Conservation (phyloP, 805 yeast genomes). For the Wickerhamomyces queroliae region DNA sequence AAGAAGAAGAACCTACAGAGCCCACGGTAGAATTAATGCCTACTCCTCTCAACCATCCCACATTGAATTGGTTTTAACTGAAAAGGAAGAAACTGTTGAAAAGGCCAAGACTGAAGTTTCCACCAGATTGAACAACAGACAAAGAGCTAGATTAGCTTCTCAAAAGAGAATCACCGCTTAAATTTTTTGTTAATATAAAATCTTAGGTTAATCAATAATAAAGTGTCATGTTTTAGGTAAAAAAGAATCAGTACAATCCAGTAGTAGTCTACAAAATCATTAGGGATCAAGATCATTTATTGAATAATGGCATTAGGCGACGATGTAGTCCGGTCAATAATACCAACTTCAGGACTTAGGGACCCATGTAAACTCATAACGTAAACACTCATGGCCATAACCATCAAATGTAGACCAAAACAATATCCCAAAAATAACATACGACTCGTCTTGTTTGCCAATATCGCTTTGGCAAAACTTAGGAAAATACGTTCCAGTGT, state of each 20-base stretch:
- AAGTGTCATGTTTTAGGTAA: too few species aligned
- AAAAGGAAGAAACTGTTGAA: constrained; percentile 88
- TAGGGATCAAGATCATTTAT: too few species aligned
- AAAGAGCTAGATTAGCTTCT: constrained; percentile 68
- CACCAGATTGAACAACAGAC: constrained; percentile 32
- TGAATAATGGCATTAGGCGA: too few species aligned
- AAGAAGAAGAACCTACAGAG: constrained; percentile 99
- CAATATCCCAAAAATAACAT: constrained; percentile 71
- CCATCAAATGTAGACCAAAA: constrained; percentile 64
- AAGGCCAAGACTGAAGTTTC: constrained; percentile 49
- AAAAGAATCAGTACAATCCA: too few species aligned
- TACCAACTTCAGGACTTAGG: constrained; percentile 38
- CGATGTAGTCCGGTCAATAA: too few species aligned
- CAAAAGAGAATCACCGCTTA: constrained; percentile 82
- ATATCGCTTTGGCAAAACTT: constrained; percentile 64
- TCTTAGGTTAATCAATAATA: too few species aligned
- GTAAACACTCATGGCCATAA: constrained; percentile 57
- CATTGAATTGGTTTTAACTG: constrained; percentile 95
- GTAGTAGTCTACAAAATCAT: too few species aligned
- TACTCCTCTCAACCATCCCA: constrained; percentile 99
- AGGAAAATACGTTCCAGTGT: constrained; percentile 76
- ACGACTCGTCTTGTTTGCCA: constrained; percentile 69
- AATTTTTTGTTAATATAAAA: constrained; percentile 7
- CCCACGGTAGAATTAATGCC: constrained; percentile 99
- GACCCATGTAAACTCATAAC: constrained; percentile 40